These are phyloP conservation scores for Alternaria consortialis DNA, from an alignment of 2,329 filamentous ascomycete genomes.

Conservation along the genomic window DNA sequence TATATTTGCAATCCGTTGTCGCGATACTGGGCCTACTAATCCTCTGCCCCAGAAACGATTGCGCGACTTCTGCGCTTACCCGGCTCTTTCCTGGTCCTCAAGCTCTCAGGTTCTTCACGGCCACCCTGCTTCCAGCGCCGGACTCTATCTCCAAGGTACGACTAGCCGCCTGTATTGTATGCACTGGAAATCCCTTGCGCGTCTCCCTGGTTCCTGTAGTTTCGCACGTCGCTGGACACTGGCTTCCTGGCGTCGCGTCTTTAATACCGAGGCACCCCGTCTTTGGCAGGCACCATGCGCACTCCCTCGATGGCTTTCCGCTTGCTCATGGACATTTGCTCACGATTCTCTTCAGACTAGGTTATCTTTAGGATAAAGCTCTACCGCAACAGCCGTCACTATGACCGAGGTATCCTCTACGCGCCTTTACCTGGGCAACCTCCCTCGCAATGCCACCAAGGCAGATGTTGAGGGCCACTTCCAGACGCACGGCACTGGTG, in stretches of 20 bases:
- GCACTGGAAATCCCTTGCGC: constrained; percentile 31
- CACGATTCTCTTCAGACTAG: constrained; percentile 48
- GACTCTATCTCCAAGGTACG: constrained; percentile 39
- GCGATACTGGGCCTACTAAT: constrained; percentile 26
- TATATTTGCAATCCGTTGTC: constrained; percentile 25
- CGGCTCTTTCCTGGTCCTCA: constrained; percentile 26
- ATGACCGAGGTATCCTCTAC: constrained; percentile 94
- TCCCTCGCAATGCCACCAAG: constrained; percentile 96
- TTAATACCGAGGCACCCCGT: constrained; percentile 18
- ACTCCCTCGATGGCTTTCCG: constrained; percentile 33
- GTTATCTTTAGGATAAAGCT: constrained; percentile 31
- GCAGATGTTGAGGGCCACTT: constrained; percentile 96
- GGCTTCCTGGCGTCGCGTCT: constrained; percentile 31
- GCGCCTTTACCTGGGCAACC: constrained; percentile 95
- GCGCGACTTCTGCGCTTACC: constrained; percentile 20
- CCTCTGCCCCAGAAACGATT: constrained; percentile 8
- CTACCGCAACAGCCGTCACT: constrained; percentile 21
- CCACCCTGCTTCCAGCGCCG: constrained; percentile 28
- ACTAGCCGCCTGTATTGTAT: constrained; percentile 33
- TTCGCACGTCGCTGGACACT: constrained; percentile 36
- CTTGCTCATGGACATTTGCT: constrained; percentile 41
- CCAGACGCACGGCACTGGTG: constrained; percentile 91
- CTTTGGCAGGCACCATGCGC: constrained; percentile 36
- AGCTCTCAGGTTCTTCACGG: constrained; percentile 33
- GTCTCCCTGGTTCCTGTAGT: constrained; percentile 36